These are phyloP conservation scores for Cyclotella baltica DNA, from an alignment of 108 stramenopile species.

Conservation along the genomic window DNA sequence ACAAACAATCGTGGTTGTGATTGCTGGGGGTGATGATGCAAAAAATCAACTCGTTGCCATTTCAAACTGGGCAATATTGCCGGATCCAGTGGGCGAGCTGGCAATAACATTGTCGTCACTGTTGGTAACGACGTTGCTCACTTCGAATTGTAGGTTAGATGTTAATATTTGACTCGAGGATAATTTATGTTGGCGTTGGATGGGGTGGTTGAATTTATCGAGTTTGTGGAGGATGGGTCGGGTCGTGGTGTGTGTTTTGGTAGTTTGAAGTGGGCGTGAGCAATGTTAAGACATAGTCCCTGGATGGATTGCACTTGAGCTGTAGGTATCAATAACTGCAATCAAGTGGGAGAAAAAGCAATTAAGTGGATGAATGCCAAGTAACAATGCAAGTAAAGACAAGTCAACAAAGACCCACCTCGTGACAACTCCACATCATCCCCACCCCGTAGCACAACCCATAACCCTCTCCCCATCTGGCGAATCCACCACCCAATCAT, in stretches of 20 bases:
- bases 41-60: constrained; percentile 92
- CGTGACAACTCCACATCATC: no score
- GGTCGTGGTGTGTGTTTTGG: constrained; percentile 17
- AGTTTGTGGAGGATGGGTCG: constrained; percentile 63
- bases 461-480: no score
- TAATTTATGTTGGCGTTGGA: constrained; percentile 38
- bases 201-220: constrained; percentile 59
- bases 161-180: constrained; percentile 60
- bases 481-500: no score
- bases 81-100: constrained; percentile 98
- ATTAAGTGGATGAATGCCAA: no score
- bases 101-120: constrained; percentile 93
- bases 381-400: no score
- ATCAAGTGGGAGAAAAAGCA: no score
- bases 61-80: constrained; percentile 96
- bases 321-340: no score
- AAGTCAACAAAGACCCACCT: no score
- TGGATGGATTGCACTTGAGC: no score
- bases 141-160: constrained; percentile 76
- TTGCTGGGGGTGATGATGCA: constrained; percentile 24
- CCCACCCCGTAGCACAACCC: no score
- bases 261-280: constrained; percentile 38
- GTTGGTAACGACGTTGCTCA: constrained; percentile 33
- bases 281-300: constrained; percentile 27
- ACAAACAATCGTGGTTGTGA: constrained; percentile 73